phyloP scores from a whole-genome alignment of 2,329 filamentous ascomycete genomes.

The Arachnomyces sp. region DNA sequence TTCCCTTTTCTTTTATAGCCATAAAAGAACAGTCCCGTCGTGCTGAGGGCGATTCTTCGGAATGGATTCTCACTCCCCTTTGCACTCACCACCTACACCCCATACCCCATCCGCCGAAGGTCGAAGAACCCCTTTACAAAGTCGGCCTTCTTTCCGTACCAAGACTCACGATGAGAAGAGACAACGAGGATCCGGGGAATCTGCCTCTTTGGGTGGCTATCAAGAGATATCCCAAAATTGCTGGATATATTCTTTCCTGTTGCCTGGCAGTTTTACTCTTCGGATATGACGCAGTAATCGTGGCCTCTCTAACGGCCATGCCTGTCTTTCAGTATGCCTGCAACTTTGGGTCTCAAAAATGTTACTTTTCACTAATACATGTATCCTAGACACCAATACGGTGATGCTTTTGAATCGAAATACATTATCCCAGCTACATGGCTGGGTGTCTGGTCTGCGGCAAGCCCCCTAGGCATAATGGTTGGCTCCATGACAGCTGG shows the following conservation, averaged over 20 bases:
- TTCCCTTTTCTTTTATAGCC: slow-evolving; percentile 10
- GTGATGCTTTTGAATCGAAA: slow-evolving; percentile 20
- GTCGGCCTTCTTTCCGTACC: too few species aligned
- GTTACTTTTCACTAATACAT: too few species aligned
- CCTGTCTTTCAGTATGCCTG: slow-evolving; percentile 14
- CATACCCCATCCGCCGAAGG: too few species aligned
- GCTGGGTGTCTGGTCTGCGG: slow-evolving; percentile 39
- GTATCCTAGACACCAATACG: slow-evolving; percentile 26
- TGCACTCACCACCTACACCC: too few species aligned
- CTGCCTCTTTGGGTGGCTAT: slow-evolving; percentile 9
- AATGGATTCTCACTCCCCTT: too few species aligned
- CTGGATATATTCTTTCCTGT: slow-evolving; percentile 9
- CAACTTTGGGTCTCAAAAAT: too few species aligned
- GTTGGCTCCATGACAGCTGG: slow-evolving; percentile 32
- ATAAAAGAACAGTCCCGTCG: too few species aligned
- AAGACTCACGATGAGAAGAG: background rate
- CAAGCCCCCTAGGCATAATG: slow-evolving; percentile 32
- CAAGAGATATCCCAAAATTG: slow-evolving; percentile 11
- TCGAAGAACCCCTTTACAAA: too few species aligned
- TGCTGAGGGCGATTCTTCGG: too few species aligned
- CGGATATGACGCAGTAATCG: slow-evolving; percentile 14
- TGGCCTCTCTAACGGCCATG: slow-evolving; percentile 13
- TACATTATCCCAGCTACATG: slow-evolving; percentile 37
- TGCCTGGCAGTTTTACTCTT: slow-evolving; percentile 12
- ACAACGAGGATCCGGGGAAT: slow-evolving; percentile 3